Percentiles rank a stretch among this genome's conserved stretches.
Conservation (phyloP, 805 yeast genomes). For the Yamadazyma ubonensis region DNA sequence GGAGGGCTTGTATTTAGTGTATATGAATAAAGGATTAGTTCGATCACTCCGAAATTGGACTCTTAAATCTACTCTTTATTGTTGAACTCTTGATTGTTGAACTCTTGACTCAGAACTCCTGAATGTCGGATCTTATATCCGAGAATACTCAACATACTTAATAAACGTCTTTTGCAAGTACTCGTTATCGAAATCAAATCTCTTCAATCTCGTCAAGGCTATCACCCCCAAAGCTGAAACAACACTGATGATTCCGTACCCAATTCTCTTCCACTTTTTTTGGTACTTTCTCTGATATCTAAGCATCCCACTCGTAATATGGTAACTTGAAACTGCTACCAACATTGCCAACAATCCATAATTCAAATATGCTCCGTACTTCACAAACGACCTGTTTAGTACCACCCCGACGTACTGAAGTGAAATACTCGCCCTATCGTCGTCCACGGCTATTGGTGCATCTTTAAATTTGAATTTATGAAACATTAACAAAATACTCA, state of each 20-base stretch:
- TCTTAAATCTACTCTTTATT: too few relatives aligned
- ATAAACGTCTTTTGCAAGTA: slow-evolving; percentile 23
- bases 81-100: too few relatives aligned
- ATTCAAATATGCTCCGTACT: slow-evolving; percentile 25
- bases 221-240: slow-evolving; percentile 35
- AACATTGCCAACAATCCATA: slow-evolving; percentile 26
- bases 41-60: too few relatives aligned
- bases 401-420: slow-evolving; percentile 44
- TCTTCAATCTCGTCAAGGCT: slow-evolving; percentile 31
- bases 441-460: slow-evolving; percentile 55
- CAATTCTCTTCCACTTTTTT: slow-evolving; percentile 39
- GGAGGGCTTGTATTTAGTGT: background rate
- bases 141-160: slow-evolving; percentile 22
- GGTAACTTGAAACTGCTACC: slow-evolving; percentile 41
- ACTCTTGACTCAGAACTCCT: background rate
- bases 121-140: slow-evolving; percentile 1
- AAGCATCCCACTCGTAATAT: slow-evolving; percentile 52
- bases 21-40: background rate
- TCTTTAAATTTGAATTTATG: slow-evolving; percentile 52
- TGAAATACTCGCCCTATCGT: slow-evolving; percentile 59
- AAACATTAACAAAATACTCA: slow-evolving; percentile 41
- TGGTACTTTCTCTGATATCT: slow-evolving; percentile 44
- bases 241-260: slow-evolving; percentile 42
- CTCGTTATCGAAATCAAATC: slow-evolving; percentile 19
- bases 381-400: slow-evolving; percentile 15